Percentiles rank a stretch among this genome's conserved stretches.
phyloP scores from a whole-genome alignment of 805 yeast genomes.

The Cyberlindnera mycetangii region DNA sequence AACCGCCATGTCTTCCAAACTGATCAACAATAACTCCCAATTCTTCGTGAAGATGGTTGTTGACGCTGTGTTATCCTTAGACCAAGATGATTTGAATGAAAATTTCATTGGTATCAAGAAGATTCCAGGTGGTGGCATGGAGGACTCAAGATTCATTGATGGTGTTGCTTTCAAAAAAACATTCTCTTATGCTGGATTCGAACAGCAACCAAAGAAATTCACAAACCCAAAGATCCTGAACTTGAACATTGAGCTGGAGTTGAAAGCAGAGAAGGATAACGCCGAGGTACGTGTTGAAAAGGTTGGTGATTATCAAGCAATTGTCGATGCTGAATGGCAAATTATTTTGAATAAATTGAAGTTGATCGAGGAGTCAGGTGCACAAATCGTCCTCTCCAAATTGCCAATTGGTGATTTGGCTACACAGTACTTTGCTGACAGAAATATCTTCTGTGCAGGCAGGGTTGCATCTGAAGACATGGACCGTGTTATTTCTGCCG shows the following conservation, averaged over 20 bases:
- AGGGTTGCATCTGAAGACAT: slow-evolving; percentile 86
- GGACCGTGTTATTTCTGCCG: slow-evolving; percentile 90
- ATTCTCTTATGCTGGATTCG: slow-evolving; percentile 96
- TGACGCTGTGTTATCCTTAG: slow-evolving; percentile 87
- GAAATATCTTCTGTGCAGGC: slow-evolving; percentile 96
- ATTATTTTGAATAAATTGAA: slow-evolving; percentile 84
- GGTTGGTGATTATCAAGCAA: slow-evolving; percentile 89
- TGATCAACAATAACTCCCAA: slow-evolving; percentile 80
- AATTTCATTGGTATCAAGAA: slow-evolving; percentile 90
- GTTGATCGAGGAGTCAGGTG: slow-evolving; percentile 80
- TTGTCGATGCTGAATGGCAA: slow-evolving; percentile 99
- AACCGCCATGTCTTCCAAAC: slow-evolving; percentile 96
- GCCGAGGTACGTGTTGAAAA: slow-evolving; percentile 97
- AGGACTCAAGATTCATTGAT: slow-evolving; percentile 81
- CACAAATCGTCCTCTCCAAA: slow-evolving; percentile 88
- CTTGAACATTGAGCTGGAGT: slow-evolving; percentile 89
- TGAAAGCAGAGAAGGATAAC: slow-evolving; percentile 97
- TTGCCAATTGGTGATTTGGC: slow-evolving; percentile 98
- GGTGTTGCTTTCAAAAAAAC: slow-evolving; percentile 99
- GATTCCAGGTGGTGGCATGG: slow-evolving; percentile 95
- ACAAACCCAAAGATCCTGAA: slow-evolving; percentile 75
- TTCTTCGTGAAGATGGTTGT: slow-evolving; percentile 97
- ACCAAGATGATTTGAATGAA: slow-evolving; percentile 83
- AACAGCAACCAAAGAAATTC: slow-evolving; percentile 93
- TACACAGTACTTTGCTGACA: slow-evolving; percentile 97